Conservation (phyloP, 164 flowering plant genomes). For the Malania oleifera region DNA sequence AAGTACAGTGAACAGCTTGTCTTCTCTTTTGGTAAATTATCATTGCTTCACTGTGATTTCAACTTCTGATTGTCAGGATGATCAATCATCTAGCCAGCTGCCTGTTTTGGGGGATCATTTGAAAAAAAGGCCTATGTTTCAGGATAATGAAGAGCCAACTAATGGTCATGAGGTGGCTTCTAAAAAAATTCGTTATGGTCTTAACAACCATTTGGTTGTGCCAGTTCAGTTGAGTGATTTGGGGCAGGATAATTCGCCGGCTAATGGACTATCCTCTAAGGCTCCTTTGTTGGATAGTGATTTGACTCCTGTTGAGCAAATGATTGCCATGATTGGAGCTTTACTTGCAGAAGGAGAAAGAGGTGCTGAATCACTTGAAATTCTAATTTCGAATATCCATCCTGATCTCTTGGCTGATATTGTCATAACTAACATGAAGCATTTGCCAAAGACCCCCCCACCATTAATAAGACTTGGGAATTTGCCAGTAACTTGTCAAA, state of each 20-base stretch:
- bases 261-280: slow-evolving; percentile 51
- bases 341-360: slow-evolving; percentile 94
- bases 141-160: slow-evolving; percentile 40
- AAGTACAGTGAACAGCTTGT: slow-evolving; percentile 2
- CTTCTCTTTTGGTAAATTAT: slow-evolving; percentile 4
- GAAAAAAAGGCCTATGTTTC: slow-evolving; percentile 46
- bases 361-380: slow-evolving; percentile 86
- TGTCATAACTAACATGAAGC: slow-evolving; percentile 89
- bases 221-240: slow-evolving; percentile 36
- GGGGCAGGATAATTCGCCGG: slow-evolving; percentile 35
- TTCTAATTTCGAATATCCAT: slow-evolving; percentile 79
- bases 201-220: slow-evolving; percentile 20
- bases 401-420: slow-evolving; percentile 96
- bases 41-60: background rate
- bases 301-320: slow-evolving; percentile 83
- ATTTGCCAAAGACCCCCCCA: slow-evolving; percentile 65
- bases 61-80: slow-evolving; percentile 52
- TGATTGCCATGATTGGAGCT: slow-evolving; percentile 96
- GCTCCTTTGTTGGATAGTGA: slow-evolving; percentile 40
- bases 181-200: slow-evolving; percentile 49
- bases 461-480: slow-evolving; percentile 48
- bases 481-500: slow-evolving; percentile 27
- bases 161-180: slow-evolving; percentile 40
- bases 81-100: slow-evolving; percentile 36
- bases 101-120: slow-evolving; percentile 37